Percentiles rank a stretch among this genome's conserved stretches.
phyloP scores from a whole-genome alignment of 2,329 filamentous ascomycete genomes.

The Calonectria pauciramosa region DNA sequence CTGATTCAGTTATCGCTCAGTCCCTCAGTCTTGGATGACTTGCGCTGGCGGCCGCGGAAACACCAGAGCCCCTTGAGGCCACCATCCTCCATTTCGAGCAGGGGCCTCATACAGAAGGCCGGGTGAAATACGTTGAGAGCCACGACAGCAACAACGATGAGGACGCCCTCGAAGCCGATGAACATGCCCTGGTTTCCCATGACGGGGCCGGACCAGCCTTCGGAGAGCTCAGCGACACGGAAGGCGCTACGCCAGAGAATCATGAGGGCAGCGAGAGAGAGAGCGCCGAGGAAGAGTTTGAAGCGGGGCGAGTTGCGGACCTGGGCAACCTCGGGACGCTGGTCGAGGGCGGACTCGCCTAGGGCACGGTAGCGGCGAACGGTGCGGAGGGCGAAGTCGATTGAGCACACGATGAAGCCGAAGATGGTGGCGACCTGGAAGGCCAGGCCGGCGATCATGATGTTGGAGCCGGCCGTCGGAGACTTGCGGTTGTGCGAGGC shows the following conservation, averaged over 20 bases:
- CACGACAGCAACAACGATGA: conserved; percentile 63
- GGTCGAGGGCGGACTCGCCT: conserved; percentile 53
- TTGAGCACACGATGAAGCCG: conserved; percentile 65
- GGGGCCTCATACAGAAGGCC: conserved; percentile 42
- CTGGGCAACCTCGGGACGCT: conserved; percentile 51
- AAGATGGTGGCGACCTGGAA: conserved; percentile 72
- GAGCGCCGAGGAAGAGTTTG: conserved; percentile 66
- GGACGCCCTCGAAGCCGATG: conserved; percentile 69
- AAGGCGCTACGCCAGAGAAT: conserved; percentile 77
- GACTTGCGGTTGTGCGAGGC: conserved; percentile 54
- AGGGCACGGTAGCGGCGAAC: conserved; percentile 51
- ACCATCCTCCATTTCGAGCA: conserved; percentile 45
- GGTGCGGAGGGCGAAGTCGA: conserved; percentile 65
- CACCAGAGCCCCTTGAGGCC: conserved; percentile 46
- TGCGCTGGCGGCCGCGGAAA: conserved; percentile 36
- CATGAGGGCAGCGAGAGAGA: conserved; percentile 70
- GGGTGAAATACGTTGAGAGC: conserved; percentile 58
- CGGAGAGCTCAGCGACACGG: conserved; percentile 74
- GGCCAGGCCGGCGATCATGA: conserved; percentile 75
- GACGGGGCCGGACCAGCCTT: conserved; percentile 72
- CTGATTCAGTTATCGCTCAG: conserved; percentile 27
- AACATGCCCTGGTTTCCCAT: conserved; percentile 69
- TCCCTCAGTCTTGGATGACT: conserved; percentile 15
- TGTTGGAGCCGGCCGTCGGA: conserved; percentile 63
- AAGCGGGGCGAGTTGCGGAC: conserved; percentile 61